Conservation (phyloP, 495 filamentous ascomycete species). For the Aspergillus biplanus region DNA sequence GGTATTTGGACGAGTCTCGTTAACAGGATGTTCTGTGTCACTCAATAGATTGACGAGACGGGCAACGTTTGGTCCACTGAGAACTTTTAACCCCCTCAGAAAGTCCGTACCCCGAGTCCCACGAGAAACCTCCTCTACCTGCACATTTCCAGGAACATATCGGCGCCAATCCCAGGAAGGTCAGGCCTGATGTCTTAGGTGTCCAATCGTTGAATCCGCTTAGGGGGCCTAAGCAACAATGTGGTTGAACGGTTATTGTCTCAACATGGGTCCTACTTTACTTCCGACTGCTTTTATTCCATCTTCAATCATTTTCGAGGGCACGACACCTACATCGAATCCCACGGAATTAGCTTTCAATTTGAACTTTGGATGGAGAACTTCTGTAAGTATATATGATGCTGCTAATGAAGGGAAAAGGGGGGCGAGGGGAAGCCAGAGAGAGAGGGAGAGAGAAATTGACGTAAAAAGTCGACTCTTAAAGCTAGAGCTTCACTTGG, state of each 20-base stretch:
- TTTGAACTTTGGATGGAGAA: too few relatives aligned
- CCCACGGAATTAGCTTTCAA: too few relatives aligned
- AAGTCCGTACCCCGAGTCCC: not conserved
- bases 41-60: not conserved
- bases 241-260: too few relatives aligned
- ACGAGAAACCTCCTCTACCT: not conserved
- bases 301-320: too few relatives aligned
- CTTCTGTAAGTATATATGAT: too few relatives aligned
- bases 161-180: not conserved
- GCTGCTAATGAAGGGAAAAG: not conserved
- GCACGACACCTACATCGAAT: too few relatives aligned
- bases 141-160: not conserved
- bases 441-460: not conserved
- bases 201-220: not conserved
- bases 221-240: too few relatives aligned
- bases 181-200: not conserved
- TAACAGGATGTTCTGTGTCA: slow-evolving; percentile 15
- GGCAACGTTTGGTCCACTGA: not conserved
- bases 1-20: slow-evolving; percentile 13
- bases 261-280: too few relatives aligned
- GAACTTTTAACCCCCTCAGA: not conserved
- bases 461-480: not conserved
- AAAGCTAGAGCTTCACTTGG: not conserved
- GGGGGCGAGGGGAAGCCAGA: not conserved
- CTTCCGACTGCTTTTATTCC: too few relatives aligned